These are phyloP conservation scores for Solanum appendiculatum DNA, from an alignment of 257 asterid species.

Conservation along the genomic window DNA sequence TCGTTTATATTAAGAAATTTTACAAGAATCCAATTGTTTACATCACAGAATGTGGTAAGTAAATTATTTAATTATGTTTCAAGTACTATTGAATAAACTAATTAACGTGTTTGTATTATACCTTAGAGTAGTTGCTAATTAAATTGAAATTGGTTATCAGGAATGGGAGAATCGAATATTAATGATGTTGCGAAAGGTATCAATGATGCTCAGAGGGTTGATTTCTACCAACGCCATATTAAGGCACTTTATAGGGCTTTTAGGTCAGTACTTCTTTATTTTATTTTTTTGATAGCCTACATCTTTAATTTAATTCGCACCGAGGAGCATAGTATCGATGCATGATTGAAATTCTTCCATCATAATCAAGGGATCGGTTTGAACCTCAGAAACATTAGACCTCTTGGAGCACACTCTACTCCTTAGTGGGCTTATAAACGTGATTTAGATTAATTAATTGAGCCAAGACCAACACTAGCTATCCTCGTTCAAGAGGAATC, in stretches of 20 bases:
- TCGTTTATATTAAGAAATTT: not conserved
- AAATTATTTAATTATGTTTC: too few species aligned
- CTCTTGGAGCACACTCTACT: not conserved
- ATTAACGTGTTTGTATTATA: not conserved
- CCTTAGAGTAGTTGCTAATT: not conserved
- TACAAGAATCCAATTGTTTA: not conserved
- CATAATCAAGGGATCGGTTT: rapidly evolving
- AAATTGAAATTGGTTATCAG: not conserved
- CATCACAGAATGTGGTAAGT: not conserved
- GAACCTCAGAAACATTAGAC: too few species aligned
- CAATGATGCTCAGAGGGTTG: not conserved
- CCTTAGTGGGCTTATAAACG: not conserved
- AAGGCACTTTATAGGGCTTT: not conserved
- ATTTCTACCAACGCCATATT: not conserved
- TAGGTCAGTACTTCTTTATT: not conserved
- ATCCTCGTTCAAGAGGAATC: not conserved
- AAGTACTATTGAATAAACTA: not conserved
- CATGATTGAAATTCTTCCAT: not conserved
- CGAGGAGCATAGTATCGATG: not conserved
- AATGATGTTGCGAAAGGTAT: not conserved
- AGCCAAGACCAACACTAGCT: too few species aligned
- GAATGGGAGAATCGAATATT: not conserved
- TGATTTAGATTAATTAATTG: too few species aligned
- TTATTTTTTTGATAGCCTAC: not conserved
- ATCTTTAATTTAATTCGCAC: too few species aligned